A percentile compares a stretch with the other conserved stretches of the same genome.
These are phyloP conservation scores for Ceratocystis smalleyi DNA, from an alignment of 2,329 filamentous ascomycete species.

Conservation along the genomic window DNA sequence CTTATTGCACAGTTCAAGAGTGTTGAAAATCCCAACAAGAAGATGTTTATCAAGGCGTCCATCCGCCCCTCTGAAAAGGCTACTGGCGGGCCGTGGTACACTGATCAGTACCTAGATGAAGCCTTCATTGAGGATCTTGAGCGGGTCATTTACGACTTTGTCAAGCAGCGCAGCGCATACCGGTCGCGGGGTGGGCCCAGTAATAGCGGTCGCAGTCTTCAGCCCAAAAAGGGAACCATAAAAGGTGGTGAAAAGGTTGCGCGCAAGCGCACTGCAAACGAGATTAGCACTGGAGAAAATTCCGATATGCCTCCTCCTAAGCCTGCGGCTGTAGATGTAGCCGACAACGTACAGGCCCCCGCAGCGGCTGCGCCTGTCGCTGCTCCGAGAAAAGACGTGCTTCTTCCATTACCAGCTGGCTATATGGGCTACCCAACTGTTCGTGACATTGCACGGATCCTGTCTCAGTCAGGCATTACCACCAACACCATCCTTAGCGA, in stretches of 20 bases:
- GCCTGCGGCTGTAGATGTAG: neutral
- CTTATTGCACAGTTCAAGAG: constrained; percentile 83
- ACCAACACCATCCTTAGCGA: constrained; percentile 55
- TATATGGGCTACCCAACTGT: constrained; percentile 71
- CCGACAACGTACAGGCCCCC: neutral
- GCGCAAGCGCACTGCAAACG: constrained; percentile 33
- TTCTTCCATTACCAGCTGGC: constrained; percentile 43
- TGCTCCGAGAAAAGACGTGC: constrained; percentile 25
- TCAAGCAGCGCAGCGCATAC: constrained; percentile 58
- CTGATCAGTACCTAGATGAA: constrained; percentile 75
- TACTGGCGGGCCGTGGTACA: constrained; percentile 89
- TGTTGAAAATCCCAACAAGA: constrained; percentile 77
- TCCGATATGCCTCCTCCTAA: constrained; percentile 21
- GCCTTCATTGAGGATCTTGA: constrained; percentile 70
- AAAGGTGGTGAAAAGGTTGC: constrained; percentile 32
- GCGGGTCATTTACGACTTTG: constrained; percentile 55
- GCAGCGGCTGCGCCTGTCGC: neutral
- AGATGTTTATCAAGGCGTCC: constrained; percentile 87
- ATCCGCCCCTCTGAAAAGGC: constrained; percentile 77
- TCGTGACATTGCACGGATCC: constrained; percentile 56
- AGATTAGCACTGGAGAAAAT: constrained; percentile 24
- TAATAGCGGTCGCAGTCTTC: constrained; percentile 25
- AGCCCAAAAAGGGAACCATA: constrained; percentile 42
- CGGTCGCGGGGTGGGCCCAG: constrained; percentile 28
- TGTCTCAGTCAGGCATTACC: constrained; percentile 54